Conservation (phyloP, 2,329 filamentous ascomycete genomes). For the Hypomyces rosellus region DNA sequence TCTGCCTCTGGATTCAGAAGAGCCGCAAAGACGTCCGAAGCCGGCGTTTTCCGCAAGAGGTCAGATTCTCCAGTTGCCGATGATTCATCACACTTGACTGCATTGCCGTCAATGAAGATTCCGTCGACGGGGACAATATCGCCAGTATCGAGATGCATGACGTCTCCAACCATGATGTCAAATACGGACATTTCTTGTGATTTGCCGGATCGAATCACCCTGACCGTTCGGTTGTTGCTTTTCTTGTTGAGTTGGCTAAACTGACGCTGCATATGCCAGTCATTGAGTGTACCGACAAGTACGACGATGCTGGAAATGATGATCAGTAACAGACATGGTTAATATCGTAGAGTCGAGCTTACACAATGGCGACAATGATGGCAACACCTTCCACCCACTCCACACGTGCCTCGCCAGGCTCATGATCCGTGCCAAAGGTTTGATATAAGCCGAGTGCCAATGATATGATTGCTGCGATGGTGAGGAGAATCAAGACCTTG, state of each 20-base stretch:
- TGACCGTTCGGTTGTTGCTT: slow-evolving; percentile 60
- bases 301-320: slow-evolving; percentile 45
- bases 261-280: slow-evolving; percentile 62
- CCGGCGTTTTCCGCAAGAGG: slow-evolving; percentile 59
- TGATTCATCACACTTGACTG: slow-evolving; percentile 61
- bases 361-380: slow-evolving; percentile 31
- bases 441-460: slow-evolving; percentile 62
- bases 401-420: slow-evolving; percentile 37
- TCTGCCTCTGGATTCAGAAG: slow-evolving; percentile 44
- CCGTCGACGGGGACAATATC: slow-evolving; percentile 67
- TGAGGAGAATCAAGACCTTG: slow-evolving; percentile 56
- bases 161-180: slow-evolving; percentile 63
- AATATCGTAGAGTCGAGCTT: neutral
- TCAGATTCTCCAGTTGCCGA: slow-evolving; percentile 70
- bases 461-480: slow-evolving; percentile 58
- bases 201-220: slow-evolving; percentile 61
- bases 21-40: slow-evolving; percentile 46
- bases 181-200: slow-evolving; percentile 57
- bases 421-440: slow-evolving; percentile 46
- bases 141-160: slow-evolving; percentile 62
- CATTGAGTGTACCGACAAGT: slow-evolving; percentile 56
- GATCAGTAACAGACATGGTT: neutral
- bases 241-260: slow-evolving; percentile 56
- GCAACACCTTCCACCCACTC: slow-evolving; percentile 65
- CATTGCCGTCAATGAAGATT: slow-evolving; percentile 53